Percentiles rank a stretch among this genome's conserved stretches.
These are phyloP conservation scores for Stentor roeselii DNA, from an alignment of 73 alveolate species.

Conservation along the genomic window DNA sequence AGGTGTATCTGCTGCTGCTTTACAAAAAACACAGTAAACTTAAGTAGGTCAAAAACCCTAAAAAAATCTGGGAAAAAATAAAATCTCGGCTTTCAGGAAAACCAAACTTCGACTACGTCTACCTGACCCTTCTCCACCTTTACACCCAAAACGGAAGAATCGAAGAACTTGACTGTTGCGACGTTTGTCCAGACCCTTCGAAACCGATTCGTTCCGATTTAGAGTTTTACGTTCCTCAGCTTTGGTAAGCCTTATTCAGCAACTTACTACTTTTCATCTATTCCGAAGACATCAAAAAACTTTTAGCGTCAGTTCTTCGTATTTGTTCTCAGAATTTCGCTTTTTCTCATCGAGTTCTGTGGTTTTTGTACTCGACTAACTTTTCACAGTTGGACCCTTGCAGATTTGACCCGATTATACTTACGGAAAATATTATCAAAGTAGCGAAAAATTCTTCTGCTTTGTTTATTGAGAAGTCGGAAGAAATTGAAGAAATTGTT, in stretches of 20 bases:
- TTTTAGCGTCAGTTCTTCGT: slow-evolving; percentile 51
- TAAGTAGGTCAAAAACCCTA: neutral
- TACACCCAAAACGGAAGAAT: neutral
- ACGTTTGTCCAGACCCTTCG: neutral
- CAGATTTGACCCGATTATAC: slow-evolving; percentile 22
- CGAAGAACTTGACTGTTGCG: slow-evolving; percentile 17
- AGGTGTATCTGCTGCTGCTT: slow-evolving; percentile 5
- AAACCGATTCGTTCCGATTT: slow-evolving; percentile 43
- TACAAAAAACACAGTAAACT: neutral
- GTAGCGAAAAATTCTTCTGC: slow-evolving; percentile 10
- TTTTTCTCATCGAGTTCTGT: slow-evolving; percentile 77
- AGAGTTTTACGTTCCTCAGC: slow-evolving; percentile 76
- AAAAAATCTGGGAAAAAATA: slow-evolving; percentile 11
- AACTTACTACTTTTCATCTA: slow-evolving; percentile 46
- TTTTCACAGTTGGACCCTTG: slow-evolving; percentile 30
- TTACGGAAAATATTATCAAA: neutral
- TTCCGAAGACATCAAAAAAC: slow-evolving; percentile 32
- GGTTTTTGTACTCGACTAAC: slow-evolving; percentile 65
- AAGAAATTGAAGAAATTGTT: neutral
- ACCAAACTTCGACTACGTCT: neutral
- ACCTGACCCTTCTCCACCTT: neutral
- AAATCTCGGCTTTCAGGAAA: neutral
- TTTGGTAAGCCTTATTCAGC: slow-evolving; percentile 32
- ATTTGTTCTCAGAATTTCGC: slow-evolving; percentile 63
- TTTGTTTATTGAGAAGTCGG: neutral